Conservation (phyloP, 2,329 filamentous ascomycete genomes). For the Biscogniauxia mediterranea region DNA sequence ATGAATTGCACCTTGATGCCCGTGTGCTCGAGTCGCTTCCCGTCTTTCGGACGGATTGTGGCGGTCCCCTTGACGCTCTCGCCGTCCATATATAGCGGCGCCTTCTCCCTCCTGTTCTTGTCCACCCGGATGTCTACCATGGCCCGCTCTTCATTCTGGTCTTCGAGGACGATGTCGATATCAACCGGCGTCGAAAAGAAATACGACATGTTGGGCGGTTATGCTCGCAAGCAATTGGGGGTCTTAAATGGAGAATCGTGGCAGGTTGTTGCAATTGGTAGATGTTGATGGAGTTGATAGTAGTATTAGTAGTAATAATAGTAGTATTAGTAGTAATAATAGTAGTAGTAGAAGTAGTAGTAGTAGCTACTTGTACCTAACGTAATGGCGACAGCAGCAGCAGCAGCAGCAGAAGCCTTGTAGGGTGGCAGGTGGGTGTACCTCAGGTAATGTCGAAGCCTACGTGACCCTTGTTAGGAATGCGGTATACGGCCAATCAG, state of each 20-base stretch:
- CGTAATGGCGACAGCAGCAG: background rate
- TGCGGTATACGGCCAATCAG: background rate
- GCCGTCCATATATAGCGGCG: slow-evolving; percentile 94
- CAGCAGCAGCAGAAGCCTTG: background rate
- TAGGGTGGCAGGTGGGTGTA: too few species aligned
- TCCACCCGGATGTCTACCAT: slow-evolving; percentile 98
- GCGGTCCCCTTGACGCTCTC: slow-evolving; percentile 97
- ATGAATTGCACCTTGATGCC: slow-evolving; percentile 99
- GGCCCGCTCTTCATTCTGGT: slow-evolving; percentile 79
- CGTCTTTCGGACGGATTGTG: slow-evolving; percentile 94
- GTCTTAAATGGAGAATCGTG: slow-evolving; percentile 1
- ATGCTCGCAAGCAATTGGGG: slow-evolving; percentile 7
- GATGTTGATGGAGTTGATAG: background rate
- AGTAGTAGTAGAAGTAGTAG: too few species aligned
- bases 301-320: background rate
- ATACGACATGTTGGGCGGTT: slow-evolving; percentile 71
- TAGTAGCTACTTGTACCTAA: background rate
- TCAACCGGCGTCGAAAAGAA: slow-evolving; percentile 98
- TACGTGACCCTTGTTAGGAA: background rate
- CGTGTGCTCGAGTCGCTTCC: slow-evolving; percentile 95
- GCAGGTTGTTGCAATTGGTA: background rate
- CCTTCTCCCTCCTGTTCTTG: slow-evolving; percentile 96
- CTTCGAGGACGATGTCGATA: slow-evolving; percentile 97
- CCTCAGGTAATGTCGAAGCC: background rate
- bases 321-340: too few species aligned